Percentiles rank a stretch among this genome's conserved stretches.
phyloP scores from a whole-genome alignment of 2,329 filamentous ascomycete genomes.

The Lachnellula subtilissima region DNA sequence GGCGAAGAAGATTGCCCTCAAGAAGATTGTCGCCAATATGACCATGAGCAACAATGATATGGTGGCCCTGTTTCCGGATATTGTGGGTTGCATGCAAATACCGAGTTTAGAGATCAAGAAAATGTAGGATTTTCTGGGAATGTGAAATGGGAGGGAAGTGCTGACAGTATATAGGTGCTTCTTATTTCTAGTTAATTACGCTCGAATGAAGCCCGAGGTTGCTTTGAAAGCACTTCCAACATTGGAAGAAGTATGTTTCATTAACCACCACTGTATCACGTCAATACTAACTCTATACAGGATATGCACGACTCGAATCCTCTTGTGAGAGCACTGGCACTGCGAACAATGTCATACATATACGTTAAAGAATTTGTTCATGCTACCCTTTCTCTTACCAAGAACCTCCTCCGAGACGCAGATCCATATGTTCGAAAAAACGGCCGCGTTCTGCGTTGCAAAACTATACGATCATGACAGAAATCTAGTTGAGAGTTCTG shows the following conservation, averaged over 20 bases:
- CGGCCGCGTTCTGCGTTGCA: constrained; percentile 90
- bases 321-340: constrained; percentile 81
- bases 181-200: constrained; percentile 94
- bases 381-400: constrained; percentile 79
- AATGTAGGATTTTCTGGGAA: constrained; percentile 61
- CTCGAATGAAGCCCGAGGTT: constrained; percentile 87
- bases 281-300: constrained; percentile 37
- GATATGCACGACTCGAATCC: constrained; percentile 94
- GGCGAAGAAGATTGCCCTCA: constrained; percentile 94
- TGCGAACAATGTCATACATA: constrained; percentile 95
- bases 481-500: constrained; percentile 81
- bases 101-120: constrained; percentile 98
- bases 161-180: constrained; percentile 68
- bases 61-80: constrained; percentile 93
- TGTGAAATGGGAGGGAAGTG: constrained; percentile 9
- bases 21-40: constrained; percentile 99
- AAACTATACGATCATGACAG: constrained; percentile 97
- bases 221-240: constrained; percentile 89
- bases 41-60: constrained; percentile 99
- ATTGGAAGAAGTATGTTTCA: constrained; percentile 62
- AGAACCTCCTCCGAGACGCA: constrained; percentile 73
- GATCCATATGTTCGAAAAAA: constrained; percentile 99
- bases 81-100: constrained; percentile 93
- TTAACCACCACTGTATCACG: not conserved
- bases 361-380: constrained; percentile 95